These are phyloP conservation scores for Zoysia pacifica DNA, from an alignment of 176 grass and related monocot genomes.

Conservation along the genomic window DNA sequence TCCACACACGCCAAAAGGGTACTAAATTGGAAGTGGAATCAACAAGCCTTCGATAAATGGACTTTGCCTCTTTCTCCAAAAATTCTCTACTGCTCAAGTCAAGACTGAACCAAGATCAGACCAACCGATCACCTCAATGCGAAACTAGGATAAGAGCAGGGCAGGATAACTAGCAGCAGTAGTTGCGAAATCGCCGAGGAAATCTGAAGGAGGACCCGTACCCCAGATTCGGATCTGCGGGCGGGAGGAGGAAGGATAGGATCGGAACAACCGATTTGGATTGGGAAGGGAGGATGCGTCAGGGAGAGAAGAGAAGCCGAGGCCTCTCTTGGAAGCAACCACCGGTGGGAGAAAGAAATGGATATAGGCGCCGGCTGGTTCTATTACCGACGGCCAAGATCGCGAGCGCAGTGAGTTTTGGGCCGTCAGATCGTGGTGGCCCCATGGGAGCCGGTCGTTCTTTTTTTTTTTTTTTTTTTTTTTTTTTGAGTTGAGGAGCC, in stretches of 20 bases:
- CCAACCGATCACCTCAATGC: background rate
- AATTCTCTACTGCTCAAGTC: background rate
- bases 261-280: conserved; percentile 17
- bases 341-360: background rate
- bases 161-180: background rate
- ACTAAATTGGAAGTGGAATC: background rate
- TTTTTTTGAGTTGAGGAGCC: background rate
- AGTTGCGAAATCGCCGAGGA: conserved; percentile 8
- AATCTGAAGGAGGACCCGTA: conserved; percentile 25
- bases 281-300: conserved; percentile 5
- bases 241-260: background rate
- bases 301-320: background rate
- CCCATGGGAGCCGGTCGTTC: background rate
- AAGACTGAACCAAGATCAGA: conserved; percentile 12
- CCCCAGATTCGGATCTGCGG: conserved; percentile 32
- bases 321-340: background rate
- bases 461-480: too few relatives aligned
- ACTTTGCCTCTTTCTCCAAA: background rate
- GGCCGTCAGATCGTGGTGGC: background rate
- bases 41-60: background rate
- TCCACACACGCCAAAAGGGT: background rate
- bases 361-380: background rate
- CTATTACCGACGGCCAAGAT: conserved; percentile 23
- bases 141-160: background rate
- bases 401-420: background rate